Base-by-base conservation (phyloP, 225 moss, liverwort and hornwort genomes). In the Neckera pumila region DNA sequence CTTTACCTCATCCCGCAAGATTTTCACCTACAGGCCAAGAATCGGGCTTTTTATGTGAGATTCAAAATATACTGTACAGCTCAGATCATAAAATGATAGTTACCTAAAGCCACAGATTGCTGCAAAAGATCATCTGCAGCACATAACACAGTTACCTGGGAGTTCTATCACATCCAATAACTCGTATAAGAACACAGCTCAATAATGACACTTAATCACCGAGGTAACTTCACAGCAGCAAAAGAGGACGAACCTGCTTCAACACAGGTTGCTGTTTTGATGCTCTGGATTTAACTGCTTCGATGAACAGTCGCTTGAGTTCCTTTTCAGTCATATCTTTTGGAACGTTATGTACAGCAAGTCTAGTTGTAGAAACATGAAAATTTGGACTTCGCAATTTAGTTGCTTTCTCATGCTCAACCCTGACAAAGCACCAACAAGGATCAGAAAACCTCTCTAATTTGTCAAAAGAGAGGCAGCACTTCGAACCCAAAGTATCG, bases 331-430 rank as follows among this genome's bases (percentile, higher is more conserved):
- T 83, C 91, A 96, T 90, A 62, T 95, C 93, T 90, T 96, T 99
- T 1, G 99, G 96, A 71, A 99, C 72, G 54, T 99, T 99, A 76
- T 99, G 97, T 43, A 97, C 94, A 85, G 95, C 93, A 88, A 99
- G 94, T 56, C 99, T 94, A 80, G 93, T 97, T 58, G 89, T 96
- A 36, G 99, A 99, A 34, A 99, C 96, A 87, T 99, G 96, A 42
- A 99, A 99, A 88, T 99, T 99, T 28, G 99, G 96, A 89, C 99
- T 99, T 31, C 96, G 94, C 87, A 99, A 85, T 87, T 97, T 99
- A 47, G 99, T 97, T 23, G 95, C 84, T 90, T 97, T 99, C 84
- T 97, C 97, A 82, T 93, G 93, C 90, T 96, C 95, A 92, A 97
- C 75, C 83, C 97, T 99, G 87, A 40, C 66, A 84, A 62, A 82